Conservation (phyloP, 768 basidiomycete species). For the Russula griseocarnosa region DNA sequence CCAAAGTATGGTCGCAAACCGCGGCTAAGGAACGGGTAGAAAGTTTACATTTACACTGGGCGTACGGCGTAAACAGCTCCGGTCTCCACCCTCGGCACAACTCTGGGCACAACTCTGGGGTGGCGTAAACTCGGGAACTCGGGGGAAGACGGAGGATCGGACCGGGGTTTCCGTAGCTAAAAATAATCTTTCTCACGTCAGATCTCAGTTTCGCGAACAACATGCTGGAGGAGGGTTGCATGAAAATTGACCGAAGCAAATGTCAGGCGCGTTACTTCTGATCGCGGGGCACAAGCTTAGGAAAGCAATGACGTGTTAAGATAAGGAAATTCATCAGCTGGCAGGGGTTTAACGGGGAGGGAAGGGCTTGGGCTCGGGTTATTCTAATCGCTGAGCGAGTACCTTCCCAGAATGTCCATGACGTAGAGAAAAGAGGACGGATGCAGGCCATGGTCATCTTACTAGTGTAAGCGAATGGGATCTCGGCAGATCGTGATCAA, state of each 20-base stretch:
- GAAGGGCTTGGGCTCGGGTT: neutral
- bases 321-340: neutral
- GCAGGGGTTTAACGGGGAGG: neutral
- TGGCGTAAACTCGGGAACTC: no score
- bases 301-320: neutral
- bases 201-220: neutral
- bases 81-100: no score
- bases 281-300: neutral
- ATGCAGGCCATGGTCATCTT: no score
- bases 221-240: neutral
- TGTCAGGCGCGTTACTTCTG: neutral
- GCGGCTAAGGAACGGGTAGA: neutral
- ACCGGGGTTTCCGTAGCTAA: neutral
- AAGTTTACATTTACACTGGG: neutral
- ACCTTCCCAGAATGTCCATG: neutral
- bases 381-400: neutral
- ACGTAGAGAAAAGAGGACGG: neutral
- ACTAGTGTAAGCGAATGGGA: neutral
- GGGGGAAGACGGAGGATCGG: slow-evolving; percentile 9
- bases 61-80: slow-evolving; percentile 24
- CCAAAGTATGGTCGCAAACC: neutral
- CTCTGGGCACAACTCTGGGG: neutral
- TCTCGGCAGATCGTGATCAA: neutral
- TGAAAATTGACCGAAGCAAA: neutral
- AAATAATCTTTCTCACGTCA: neutral